A percentile compares a stretch with the other conserved stretches of the same genome.
These are phyloP conservation scores for Suhomyces anneliseae DNA, from an alignment of 1,139 yeast species.

Conservation along the genomic window DNA sequence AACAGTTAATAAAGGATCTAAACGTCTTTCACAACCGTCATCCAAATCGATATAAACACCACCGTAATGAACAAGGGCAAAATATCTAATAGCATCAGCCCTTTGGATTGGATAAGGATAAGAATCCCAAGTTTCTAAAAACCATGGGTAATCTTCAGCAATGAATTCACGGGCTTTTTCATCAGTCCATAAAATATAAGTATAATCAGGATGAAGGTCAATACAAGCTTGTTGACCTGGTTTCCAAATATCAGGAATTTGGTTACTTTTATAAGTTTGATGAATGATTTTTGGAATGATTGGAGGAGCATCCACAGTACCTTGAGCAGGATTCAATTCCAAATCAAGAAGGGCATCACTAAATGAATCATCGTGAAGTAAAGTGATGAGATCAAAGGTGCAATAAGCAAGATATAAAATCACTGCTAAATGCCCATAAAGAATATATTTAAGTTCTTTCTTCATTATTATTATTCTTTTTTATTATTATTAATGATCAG, in stretches of 20 bases:
- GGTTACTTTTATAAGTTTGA: slow-evolving; percentile 81
- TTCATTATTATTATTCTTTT: slow-evolving; percentile 35
- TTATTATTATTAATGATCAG: too few relatives aligned
- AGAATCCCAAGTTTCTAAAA: slow-evolving; percentile 70
- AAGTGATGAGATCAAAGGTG: slow-evolving; percentile 72
- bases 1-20: slow-evolving; percentile 77
- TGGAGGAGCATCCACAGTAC: slow-evolving; percentile 42
- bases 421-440: slow-evolving; percentile 57
- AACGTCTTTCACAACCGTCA: slow-evolving; percentile 75
- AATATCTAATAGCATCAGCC: slow-evolving; percentile 92
- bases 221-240: slow-evolving; percentile 75
- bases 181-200: slow-evolving; percentile 90
- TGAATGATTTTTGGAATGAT: slow-evolving; percentile 88
- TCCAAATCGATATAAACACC: slow-evolving; percentile 91
- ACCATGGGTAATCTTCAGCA: slow-evolving; percentile 81
- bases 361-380: slow-evolving; percentile 70
- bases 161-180: slow-evolving; percentile 78
- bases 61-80: slow-evolving; percentile 79
- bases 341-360: slow-evolving; percentile 59
- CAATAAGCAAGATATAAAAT: slow-evolving; percentile 59
- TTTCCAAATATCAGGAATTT: slow-evolving; percentile 79
- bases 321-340: slow-evolving; percentile 54
- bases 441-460: slow-evolving; percentile 60
- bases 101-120: slow-evolving; percentile 83
- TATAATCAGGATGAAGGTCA: slow-evolving; percentile 81